Percentiles rank a stretch among this genome's conserved stretches.
Evolutionary conservation across 1,139 yeast genomes (phyloP).

Genomic region (Hanseniaspora uvarum): DNA sequence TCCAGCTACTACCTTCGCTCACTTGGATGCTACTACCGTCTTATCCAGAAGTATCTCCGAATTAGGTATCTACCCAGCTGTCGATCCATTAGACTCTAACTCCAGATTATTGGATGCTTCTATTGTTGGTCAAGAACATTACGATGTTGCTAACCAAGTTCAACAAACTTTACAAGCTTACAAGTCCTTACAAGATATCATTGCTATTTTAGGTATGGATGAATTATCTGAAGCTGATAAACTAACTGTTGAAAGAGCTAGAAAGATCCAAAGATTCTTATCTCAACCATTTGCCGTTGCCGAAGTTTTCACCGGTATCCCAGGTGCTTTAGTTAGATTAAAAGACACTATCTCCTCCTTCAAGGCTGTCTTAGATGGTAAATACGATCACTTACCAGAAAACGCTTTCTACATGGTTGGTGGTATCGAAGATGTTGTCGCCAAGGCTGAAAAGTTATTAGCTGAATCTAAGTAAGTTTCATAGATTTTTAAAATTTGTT

Average conservation of each 20-base stretch:
- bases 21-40: conserved; percentile 99
- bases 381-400: conserved; percentile 97
- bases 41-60: conserved; percentile 99
- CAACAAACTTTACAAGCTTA: conserved; percentile 99
- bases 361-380: conserved; percentile 96
- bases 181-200: conserved; percentile 99
- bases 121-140: conserved; percentile 98
- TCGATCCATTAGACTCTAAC: conserved; percentile 98
- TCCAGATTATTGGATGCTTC: conserved; percentile 96
- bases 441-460: conserved; percentile 98
- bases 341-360: conserved; percentile 89
- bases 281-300: conserved; percentile 99
- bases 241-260: conserved; percentile 99
- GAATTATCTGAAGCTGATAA: conserved; percentile 97
- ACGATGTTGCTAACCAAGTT: conserved; percentile 84
- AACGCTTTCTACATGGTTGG: conserved; percentile 99
- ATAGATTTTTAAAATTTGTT: conserved; percentile 1
- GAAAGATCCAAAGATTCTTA: conserved; percentile 99
- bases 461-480: conserved; percentile 64
- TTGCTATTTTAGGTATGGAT: conserved; percentile 99
- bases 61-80: conserved; percentile 99
- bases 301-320: conserved; percentile 98
- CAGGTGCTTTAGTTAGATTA: conserved; percentile 94
- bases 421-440: conserved; percentile 95
- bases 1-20: conserved; percentile 99